These are phyloP conservation scores for Somion occarium DNA, from an alignment of 1,284 basidiomycete species.

Conservation along the genomic window DNA sequence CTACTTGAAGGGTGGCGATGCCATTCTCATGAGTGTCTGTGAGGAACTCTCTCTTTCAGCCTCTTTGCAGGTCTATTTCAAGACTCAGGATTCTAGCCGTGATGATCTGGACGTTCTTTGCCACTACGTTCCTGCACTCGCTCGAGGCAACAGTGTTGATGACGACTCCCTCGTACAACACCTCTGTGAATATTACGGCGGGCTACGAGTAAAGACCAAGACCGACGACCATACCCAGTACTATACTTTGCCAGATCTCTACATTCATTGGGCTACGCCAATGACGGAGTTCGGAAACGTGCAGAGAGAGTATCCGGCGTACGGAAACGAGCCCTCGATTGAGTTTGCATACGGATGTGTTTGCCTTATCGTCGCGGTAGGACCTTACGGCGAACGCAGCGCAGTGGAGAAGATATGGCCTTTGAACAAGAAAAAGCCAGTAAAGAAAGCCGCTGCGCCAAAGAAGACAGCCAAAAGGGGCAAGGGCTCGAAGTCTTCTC, in stretches of 20 bases:
- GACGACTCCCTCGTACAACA: not conserved
- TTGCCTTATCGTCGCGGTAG: slow-evolving; percentile 1
- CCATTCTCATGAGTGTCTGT: slow-evolving; percentile 6
- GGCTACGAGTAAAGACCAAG: not conserved
- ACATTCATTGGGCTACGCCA: not conserved
- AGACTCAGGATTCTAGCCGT: not conserved
- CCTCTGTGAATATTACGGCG: not conserved
- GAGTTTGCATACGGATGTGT: not conserved
- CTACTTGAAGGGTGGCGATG: slow-evolving; percentile 13
- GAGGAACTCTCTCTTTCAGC: slow-evolving; percentile 1
- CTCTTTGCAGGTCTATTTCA: not conserved
- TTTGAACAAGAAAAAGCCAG: not conserved
- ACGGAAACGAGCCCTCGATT: slow-evolving; percentile 1
- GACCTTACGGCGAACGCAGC: not conserved
- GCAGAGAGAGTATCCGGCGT: not conserved
- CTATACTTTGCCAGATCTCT: not conserved
- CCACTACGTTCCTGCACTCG: not conserved
- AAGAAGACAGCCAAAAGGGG: no score
- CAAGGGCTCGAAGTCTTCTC: no score
- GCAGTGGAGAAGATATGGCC: not conserved
- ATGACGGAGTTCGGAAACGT: not conserved
- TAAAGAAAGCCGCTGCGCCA: not conserved
- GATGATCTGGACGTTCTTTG: not conserved
- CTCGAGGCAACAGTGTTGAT: slow-evolving; percentile 1
- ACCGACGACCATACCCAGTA: not conserved